Evolutionary conservation across 2,329 filamentous ascomycete species (phyloP), one percentile per base, ranked within the genome.

Genomic region (Ilyonectria sp.): DNA sequence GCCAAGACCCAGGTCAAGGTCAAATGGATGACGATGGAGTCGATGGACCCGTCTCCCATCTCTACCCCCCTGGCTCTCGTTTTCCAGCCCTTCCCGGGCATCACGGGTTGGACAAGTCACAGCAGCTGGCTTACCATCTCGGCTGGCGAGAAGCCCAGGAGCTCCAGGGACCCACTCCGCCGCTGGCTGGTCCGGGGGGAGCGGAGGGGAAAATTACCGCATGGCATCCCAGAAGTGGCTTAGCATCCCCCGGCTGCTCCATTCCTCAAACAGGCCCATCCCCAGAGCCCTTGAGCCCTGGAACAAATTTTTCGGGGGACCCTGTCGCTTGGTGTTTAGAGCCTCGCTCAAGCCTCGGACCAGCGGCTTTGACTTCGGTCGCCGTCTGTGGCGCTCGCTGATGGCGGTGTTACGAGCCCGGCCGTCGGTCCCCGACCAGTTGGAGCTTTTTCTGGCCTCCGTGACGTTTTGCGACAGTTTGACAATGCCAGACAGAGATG

Each of bases 311-410:
- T 74, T 60, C 46, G 53, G 21, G 44, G 46, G 43, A 23, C 62
- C 66, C 58, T 50, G 66, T 59, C 49, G 44, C 31, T 57, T 53
- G 35, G 52, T 57, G 47, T 60, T 53, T 59, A 23, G 55, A 37
- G 26, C 35, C 57, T 63, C 57, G 52, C 60, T 49, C 37, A 29
- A 60, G 57, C 68, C 69, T 76, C 74, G 74, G 74, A 65, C 71
- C 68, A 76, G 60, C 74, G 74, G 74, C 71, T 74, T 76, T 76
- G 64, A 60, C 65, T 71, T 76, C 74, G 74, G 74, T 75, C 73
- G 73, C 74, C 74, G 71, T 31, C 11, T 37, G 50, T 67, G 50
- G 37, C 64, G 55, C 69, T 76, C 74, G 71, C 70, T 71, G 49
- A 63, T 74, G 68, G 47, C 63, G 63, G 63, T 62, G 63, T 66